Evolutionary conservation across 2,329 filamentous ascomycete species (phyloP).

Genomic region (Pseudocercospora fuligena): DNA sequence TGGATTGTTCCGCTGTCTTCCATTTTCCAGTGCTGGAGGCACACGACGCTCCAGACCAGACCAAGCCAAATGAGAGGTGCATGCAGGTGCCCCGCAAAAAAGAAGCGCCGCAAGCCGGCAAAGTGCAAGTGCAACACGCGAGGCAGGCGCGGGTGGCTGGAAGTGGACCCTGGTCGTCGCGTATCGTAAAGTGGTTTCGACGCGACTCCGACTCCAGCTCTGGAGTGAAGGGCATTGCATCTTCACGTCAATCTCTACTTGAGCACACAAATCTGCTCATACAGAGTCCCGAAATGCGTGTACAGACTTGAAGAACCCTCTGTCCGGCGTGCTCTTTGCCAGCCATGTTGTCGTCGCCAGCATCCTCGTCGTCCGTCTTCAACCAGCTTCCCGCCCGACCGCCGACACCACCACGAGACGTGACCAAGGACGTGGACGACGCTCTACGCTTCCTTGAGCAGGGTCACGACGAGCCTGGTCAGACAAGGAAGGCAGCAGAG

Average conservation of each 20-base stretch:
- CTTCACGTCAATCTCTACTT: not conserved
- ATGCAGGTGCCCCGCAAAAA: not conserved
- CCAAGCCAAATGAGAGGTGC: not conserved
- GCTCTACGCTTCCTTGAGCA: conserved; percentile 46
- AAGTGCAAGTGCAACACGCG: not conserved
- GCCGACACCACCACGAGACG: conserved; percentile 60
- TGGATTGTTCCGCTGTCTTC: conserved; percentile 4
- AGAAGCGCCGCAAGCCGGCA: not conserved
- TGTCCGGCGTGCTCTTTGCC: conserved; percentile 13
- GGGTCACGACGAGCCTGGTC: conserved; percentile 34
- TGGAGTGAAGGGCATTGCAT: not conserved
- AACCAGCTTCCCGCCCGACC: conserved; percentile 57
- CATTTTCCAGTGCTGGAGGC: not conserved
- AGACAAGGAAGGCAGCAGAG: not conserved
- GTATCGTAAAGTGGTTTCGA: not conserved
- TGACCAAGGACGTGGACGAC: conserved; percentile 45
- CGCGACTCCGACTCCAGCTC: not conserved
- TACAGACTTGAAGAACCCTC: conserved; percentile 2
- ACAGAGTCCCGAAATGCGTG: not conserved
- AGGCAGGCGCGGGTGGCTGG: not conserved
- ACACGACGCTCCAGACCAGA: not conserved
- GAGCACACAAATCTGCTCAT: not conserved
- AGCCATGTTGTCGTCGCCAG: conserved; percentile 29
- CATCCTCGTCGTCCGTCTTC: conserved; percentile 41
- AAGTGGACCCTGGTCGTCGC: not conserved